A percentile compares a stretch with the other conserved stretches of the same genome.
Evolutionary conservation across 257 asterid species (phyloP).

Genomic region (Solanum clarkiae): DNA sequence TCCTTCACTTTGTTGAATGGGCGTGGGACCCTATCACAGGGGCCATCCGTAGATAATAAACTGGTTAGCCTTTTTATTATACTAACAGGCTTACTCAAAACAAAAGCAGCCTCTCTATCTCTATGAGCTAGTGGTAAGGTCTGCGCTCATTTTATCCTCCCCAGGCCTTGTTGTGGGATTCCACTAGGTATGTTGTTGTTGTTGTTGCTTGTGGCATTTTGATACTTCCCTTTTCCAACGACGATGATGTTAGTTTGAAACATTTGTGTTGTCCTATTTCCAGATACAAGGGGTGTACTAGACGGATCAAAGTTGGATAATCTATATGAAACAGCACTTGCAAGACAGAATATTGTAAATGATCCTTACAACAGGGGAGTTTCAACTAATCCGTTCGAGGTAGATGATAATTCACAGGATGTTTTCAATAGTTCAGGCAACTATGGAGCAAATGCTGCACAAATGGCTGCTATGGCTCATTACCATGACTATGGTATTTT

Average conservation of each 20-base stretch:
- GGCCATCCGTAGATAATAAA: slow-evolving; percentile 11
- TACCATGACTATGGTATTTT: slow-evolving; percentile 14
- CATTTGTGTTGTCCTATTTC: background rate
- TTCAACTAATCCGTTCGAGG: slow-evolving; percentile 55
- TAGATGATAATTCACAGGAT: slow-evolving; percentile 2
- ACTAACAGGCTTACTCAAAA: background rate
- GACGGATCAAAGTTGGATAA: slow-evolving; percentile 54
- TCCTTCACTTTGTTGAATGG: no score
- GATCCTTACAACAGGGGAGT: slow-evolving; percentile 8
- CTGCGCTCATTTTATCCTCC: no score
- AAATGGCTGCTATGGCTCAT: slow-evolving; percentile 19
- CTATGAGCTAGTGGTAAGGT: no score
- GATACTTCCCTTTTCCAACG: background rate
- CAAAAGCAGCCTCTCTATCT: background rate
- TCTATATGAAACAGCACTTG: slow-evolving; percentile 38
- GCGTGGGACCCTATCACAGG: background rate
- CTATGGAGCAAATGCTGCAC: slow-evolving; percentile 10
- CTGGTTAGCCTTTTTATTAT: slow-evolving; percentile 10
- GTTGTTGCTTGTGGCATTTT: background rate
- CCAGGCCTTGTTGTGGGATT: no score
- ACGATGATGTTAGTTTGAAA: background rate
- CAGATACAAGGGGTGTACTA: slow-evolving; percentile 35
- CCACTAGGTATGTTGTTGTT: no score
- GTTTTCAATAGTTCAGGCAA: background rate
- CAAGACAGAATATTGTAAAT: slow-evolving; percentile 12